Evolutionary conservation across 2,329 filamentous ascomycete genomes (phyloP).

Genomic region (Sporothrix dimorphospora): DNA sequence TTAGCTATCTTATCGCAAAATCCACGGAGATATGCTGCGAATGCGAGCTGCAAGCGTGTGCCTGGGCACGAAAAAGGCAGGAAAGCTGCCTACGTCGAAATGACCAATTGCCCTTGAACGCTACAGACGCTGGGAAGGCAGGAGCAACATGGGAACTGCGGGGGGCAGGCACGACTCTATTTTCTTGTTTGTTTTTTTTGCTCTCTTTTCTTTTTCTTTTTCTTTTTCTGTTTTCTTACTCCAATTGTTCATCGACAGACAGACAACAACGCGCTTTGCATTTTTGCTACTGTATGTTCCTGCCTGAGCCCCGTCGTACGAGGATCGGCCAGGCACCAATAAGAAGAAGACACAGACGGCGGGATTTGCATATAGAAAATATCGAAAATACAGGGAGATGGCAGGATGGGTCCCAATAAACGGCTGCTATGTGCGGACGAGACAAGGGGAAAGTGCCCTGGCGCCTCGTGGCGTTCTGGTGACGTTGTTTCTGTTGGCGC

Average conservation of each 20-base stretch:
- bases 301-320: not conserved
- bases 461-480: not conserved
- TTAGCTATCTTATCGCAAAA: slow-evolving; percentile 19
- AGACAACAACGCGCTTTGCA: not conserved
- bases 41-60: not conserved
- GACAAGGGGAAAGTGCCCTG: not conserved
- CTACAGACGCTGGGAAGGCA: not conserved
- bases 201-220: not conserved
- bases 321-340: not conserved
- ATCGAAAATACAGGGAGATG: slow-evolving; percentile 10
- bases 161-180: not conserved
- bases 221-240: not conserved
- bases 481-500: not conserved
- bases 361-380: slow-evolving; percentile 3
- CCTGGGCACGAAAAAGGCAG: not conserved
- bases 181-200: not conserved
- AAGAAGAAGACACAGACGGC: not conserved
- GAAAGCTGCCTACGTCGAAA: not conserved
- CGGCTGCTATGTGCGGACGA: not conserved
- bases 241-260: not conserved
- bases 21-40: slow-evolving; percentile 1
- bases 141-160: not conserved
- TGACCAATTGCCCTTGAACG: not conserved
- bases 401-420: not conserved
- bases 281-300: not conserved